These are phyloP conservation scores for Aristolochia contorta DNA, from an alignment of 164 flowering plant species.

Conservation along the genomic window DNA sequence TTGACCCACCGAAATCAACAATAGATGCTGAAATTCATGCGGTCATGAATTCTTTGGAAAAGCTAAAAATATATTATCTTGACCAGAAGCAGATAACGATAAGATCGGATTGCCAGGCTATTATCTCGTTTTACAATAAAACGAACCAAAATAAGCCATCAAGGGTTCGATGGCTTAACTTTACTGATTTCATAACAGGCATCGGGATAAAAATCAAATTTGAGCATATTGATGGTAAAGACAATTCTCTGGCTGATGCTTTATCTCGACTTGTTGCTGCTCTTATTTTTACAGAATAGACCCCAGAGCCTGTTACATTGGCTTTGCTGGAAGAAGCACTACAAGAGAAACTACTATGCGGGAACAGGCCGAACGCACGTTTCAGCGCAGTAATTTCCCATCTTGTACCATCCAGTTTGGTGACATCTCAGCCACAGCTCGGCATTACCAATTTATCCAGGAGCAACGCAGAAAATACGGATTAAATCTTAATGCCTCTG, in stretches of 20 bases:
- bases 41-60: not conserved
- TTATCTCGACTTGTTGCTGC: constrained; percentile 2
- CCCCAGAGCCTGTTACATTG: no score
- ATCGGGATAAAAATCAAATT: not conserved
- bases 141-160: not conserved
- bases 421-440: no score
- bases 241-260: constrained; percentile 1
- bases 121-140: not conserved
- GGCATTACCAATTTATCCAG: no score
- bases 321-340: no score
- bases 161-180: constrained; percentile 2
- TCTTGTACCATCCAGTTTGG: no score
- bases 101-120: not conserved
- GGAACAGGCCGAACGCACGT: no score
- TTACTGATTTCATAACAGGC: not conserved
- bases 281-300: no score
- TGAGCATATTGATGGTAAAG: constrained; percentile 5
- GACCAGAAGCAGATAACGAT: no score
- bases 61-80: not conserved
- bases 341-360: no score
- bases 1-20: not conserved
- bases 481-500: no score
- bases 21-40: constrained; percentile 2
- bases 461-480: no score
- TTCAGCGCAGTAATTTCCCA: no score